phyloP scores from a whole-genome alignment of 345 rosid species.

The Anacardium occidentale region DNA sequence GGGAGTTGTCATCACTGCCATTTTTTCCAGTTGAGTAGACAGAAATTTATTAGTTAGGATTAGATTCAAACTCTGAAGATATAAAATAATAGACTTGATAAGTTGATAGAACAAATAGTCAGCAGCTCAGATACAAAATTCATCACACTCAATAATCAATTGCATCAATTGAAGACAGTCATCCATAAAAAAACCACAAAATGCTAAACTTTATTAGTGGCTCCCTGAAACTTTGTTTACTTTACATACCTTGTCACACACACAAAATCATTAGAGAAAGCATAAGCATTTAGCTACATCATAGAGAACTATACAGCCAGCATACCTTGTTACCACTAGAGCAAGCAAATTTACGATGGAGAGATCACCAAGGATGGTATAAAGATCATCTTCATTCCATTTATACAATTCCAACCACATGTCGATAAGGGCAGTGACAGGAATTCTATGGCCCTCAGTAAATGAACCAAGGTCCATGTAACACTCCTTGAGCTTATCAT shows the following conservation, averaged over 20 bases:
- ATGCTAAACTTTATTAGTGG: not conserved
- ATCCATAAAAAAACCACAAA: not conserved
- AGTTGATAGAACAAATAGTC: not conserved
- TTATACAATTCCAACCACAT: constrained; percentile 46
- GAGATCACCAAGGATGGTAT: constrained; percentile 41
- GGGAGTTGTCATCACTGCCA: constrained; percentile 31
- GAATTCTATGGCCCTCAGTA: constrained; percentile 19
- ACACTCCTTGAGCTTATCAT: constrained; percentile 35
- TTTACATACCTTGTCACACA: too few relatives aligned
- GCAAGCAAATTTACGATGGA: constrained; percentile 33
- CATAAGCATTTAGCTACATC: not conserved
- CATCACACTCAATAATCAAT: not conserved
- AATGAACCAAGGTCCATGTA: constrained; percentile 43
- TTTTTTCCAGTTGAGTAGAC: constrained; percentile 33
- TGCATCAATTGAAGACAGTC: not conserved
- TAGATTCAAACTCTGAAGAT: not conserved
- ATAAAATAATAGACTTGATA: not conserved
- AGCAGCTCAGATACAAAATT: too few relatives aligned
- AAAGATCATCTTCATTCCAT: constrained; percentile 19
- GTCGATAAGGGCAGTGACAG: constrained; percentile 43
- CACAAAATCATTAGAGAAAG: not conserved
- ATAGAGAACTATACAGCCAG: not conserved
- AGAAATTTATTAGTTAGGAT: constrained; percentile 1
- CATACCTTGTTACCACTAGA: constrained; percentile 39
- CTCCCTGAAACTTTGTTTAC: not conserved